Conservation (phyloP, 129 eudicot genomes). For the Rutidosis leptorrhynchoides region DNA sequence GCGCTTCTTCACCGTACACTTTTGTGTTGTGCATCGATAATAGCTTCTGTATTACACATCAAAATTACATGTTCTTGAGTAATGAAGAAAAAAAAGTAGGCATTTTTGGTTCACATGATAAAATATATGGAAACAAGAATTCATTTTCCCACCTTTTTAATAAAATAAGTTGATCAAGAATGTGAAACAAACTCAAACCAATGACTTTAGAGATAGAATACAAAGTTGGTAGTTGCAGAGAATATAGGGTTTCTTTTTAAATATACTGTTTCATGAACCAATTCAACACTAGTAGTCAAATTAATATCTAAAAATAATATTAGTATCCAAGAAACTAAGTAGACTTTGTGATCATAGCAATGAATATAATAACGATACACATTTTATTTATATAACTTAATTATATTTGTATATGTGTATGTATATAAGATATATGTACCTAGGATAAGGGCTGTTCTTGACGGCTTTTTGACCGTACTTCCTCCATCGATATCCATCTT, state of each 20-base stretch:
- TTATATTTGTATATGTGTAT: not conserved
- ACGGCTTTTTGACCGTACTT: constrained; percentile 95
- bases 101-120: not conserved
- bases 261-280: constrained; percentile 20
- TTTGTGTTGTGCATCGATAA: constrained; percentile 89
- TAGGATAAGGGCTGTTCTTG: constrained; percentile 88
- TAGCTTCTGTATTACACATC: constrained; percentile 60
- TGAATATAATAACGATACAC: not conserved
- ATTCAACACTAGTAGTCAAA: constrained; percentile 20
- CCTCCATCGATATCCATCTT: constrained; percentile 98
- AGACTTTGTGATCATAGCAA: constrained; percentile 31
- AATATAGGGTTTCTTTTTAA: constrained; percentile 28
- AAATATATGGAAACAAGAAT: constrained; percentile 17
- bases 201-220: constrained; percentile 25
- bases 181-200: constrained; percentile 17
- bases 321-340: constrained; percentile 27
- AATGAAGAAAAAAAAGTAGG: not conserved
- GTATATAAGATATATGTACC: constrained; percentile 33
- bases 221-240: constrained; percentile 28
- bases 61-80: not conserved
- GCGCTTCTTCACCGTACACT: constrained; percentile 84
- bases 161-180: not conserved
- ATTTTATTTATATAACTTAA: not conserved
- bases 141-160: constrained; percentile 9
- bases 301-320: constrained; percentile 12